Evolutionary conservation across 2,329 filamentous ascomycete species (phyloP), one percentile per base, ranked within the genome.

Genomic region (Exophiala lecanii-corni): DNA sequence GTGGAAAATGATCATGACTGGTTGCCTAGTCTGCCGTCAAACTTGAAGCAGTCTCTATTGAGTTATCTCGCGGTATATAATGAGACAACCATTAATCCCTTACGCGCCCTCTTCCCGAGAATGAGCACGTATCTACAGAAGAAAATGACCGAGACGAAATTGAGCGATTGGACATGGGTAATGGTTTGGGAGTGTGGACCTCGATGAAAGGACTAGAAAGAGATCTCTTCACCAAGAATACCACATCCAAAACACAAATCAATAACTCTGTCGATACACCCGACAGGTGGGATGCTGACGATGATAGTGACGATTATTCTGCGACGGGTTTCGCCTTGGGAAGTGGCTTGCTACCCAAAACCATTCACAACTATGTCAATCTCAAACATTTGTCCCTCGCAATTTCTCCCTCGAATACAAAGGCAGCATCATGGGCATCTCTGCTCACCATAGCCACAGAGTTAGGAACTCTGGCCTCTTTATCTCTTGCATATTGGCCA

Each of bases 401-500:
- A 2, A 67, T 78, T 40, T 74, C 73, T 2, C 63, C 65, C 3
- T 45, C 59, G 5, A 51, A 67, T 9, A 52, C 50, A n/a, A 55
- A 55, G 5, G 47, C 40, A 2, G 63, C 63, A 17, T 75, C 68
- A 9, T 83, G 79, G 79, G 60, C 67, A 10, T 68, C 73, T 4
- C 65, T 83, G 2, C 62, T 82, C 2, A 60, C 64, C 1, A 57
- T 82, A 1, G 67, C 78, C 0, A 67, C 71, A 0, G 66, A 74
- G 18, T 59, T 79, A 1, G 67, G 73, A n/a, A 76, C 70, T 3
- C 58, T 83, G 17, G 81, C 77, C 0, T 78, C 82, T 51, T 65
- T 83, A 2, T 82, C 78, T 0, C 66, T 83, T 2, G 78, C 78
- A 2, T 69, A 78, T 57, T 83, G 79, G 79, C 77, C 78, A 2